A percentile compares a stretch with the other conserved stretches of the same genome.
Conservation (phyloP, 192 early-diverging fungal species). For the Backusella liffmaniae region DNA sequence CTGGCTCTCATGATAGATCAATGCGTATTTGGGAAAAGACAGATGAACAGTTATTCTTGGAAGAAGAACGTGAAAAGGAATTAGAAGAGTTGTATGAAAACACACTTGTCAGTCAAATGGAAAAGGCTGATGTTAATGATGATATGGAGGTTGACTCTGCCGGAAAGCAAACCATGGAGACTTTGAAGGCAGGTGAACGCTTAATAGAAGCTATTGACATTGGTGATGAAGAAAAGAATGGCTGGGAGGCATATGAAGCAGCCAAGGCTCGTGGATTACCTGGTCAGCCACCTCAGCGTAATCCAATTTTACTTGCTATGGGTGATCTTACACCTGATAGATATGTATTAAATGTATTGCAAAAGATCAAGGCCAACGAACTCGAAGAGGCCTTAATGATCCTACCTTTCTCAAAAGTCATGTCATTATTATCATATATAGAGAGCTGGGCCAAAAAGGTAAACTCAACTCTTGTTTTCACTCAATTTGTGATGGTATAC, state of each 20-base stretch:
- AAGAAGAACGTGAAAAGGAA: conserved; percentile 95
- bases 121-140: conserved; percentile 47
- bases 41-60: conserved; percentile 92
- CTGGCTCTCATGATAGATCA: conserved; percentile 90
- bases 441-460: conserved; percentile 83
- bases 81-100: conserved; percentile 89
- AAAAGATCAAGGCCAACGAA: conserved; percentile 80
- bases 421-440: conserved; percentile 74
- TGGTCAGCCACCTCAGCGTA: conserved; percentile 48
- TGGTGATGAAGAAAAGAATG: conserved; percentile 77
- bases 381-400: conserved; percentile 89
- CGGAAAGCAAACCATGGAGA: conserved; percentile 87
- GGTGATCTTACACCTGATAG: conserved; percentile 68
- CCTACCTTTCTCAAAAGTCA: conserved; percentile 81
- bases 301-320: conserved; percentile 64
- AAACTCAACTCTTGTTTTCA: not conserved
- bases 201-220: conserved; percentile 92
- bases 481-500: not conserved
- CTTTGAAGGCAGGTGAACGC: conserved; percentile 94
- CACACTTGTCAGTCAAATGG: conserved; percentile 65
- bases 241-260: conserved; percentile 63
- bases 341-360: conserved; percentile 76
- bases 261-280: conserved; percentile 40
- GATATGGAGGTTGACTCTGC: conserved; percentile 62
- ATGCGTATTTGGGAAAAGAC: conserved; percentile 96